phyloP scores from a whole-genome alignment of 805 yeast genomes.

The Ogataea trehalophila region DNA sequence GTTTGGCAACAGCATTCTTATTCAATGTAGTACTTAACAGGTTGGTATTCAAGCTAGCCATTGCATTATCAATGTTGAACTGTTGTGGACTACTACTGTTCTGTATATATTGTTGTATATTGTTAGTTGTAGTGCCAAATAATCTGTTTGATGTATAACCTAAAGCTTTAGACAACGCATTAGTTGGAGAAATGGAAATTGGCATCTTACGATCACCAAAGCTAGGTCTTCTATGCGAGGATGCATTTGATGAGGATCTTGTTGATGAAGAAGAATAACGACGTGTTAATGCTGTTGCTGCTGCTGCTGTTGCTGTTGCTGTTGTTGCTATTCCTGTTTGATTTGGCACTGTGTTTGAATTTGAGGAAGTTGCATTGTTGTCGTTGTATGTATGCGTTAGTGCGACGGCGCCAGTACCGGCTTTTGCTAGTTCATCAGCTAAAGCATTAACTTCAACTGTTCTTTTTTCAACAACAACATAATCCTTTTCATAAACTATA shows the following conservation, averaged over 20 bases:
- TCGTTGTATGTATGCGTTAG: not conserved
- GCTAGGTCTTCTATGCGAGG: conserved; percentile 53
- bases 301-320: conserved; percentile 3
- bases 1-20: conserved; percentile 14
- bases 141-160: conserved; percentile 83
- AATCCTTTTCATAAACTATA: conserved; percentile 67
- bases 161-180: conserved; percentile 82
- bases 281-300: conserved; percentile 25
- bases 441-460: conserved; percentile 93
- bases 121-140: conserved; percentile 46
- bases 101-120: conserved; percentile 12
- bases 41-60: conserved; percentile 13
- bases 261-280: conserved; percentile 34
- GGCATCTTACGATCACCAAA: conserved; percentile 60
- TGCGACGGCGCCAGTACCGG: conserved; percentile 39
- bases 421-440: conserved; percentile 81
- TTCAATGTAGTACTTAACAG: conserved; percentile 8
- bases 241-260: conserved; percentile 43
- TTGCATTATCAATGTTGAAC: conserved; percentile 15
- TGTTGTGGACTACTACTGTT: conserved; percentile 9
- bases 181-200: conserved; percentile 73
- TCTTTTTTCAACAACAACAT: conserved; percentile 91
- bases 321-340: not conserved
- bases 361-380: not conserved
- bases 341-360: not conserved